phyloP scores from a whole-genome alignment of 768 basidiomycete species.

The Phaeotremella skinneri region DNA sequence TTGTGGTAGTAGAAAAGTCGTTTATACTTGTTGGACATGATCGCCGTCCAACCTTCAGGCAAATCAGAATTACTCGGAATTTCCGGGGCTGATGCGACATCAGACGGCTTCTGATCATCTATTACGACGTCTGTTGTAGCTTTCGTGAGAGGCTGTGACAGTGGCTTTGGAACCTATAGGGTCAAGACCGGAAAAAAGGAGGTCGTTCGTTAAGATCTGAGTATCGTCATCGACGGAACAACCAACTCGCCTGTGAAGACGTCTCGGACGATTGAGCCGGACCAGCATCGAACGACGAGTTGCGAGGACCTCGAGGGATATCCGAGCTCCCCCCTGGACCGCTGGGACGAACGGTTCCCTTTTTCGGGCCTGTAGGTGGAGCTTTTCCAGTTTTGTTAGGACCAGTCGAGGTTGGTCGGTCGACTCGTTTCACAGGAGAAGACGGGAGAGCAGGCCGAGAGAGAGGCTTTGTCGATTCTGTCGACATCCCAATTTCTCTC shows the following conservation, averaged over 20 bases:
- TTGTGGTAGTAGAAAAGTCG: slow-evolving; percentile 17
- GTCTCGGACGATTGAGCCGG: neutral
- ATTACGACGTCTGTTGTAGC: neutral
- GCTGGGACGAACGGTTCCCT: neutral
- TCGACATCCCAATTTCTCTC: too few species aligned
- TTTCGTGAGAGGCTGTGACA: neutral
- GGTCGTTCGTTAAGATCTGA: neutral
- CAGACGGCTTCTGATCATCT: too few species aligned
- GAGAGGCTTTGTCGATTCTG: neutral
- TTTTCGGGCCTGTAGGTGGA: slow-evolving; percentile 14
- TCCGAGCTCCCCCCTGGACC: neutral
- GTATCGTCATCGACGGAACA: neutral
- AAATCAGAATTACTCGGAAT: neutral
- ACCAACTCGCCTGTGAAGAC: neutral
- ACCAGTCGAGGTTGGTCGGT: neutral
- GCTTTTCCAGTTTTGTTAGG: neutral
- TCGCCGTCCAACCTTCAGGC: slow-evolving; percentile 21
- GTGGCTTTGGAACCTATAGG: neutral
- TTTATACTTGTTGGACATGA: slow-evolving; percentile 16
- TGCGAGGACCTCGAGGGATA: neutral
- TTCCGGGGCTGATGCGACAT: neutral
- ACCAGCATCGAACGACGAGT: neutral
- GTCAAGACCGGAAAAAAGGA: neutral
- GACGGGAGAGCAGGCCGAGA: neutral
- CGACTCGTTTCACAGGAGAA: neutral